Conservation (phyloP, 2,329 filamentous ascomycete species). For the Aspergillus brasiliensis region DNA sequence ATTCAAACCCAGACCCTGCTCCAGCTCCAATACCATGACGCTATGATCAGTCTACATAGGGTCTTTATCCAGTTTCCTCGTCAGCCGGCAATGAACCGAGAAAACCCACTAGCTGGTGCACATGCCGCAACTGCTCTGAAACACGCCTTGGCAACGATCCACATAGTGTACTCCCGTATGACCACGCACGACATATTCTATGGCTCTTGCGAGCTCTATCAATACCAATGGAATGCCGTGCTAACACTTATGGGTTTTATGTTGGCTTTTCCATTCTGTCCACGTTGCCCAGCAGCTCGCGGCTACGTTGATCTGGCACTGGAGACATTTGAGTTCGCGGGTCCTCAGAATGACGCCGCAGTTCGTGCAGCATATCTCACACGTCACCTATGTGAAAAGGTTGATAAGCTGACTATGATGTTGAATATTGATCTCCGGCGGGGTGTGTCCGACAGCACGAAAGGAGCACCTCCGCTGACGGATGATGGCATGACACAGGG, state of each 20-base stretch:
- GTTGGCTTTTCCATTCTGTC: conserved; percentile 22
- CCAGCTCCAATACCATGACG: conserved; percentile 21
- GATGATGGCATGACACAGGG: no score
- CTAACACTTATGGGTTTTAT: conserved; percentile 23
- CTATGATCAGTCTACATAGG: conserved; percentile 19
- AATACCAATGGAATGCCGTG: conserved; percentile 24
- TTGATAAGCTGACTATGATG: neutral
- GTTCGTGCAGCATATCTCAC: conserved; percentile 5
- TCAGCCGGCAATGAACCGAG: conserved; percentile 1
- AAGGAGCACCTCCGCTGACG: no score
- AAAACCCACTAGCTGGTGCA: conserved; percentile 14
- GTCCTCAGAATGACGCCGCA: conserved; percentile 2
- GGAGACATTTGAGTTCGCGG: conserved; percentile 17
- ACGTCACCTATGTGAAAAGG: neutral
- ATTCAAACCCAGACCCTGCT: conserved; percentile 13
- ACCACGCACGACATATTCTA: conserved; percentile 16
- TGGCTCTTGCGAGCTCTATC: conserved; percentile 22
- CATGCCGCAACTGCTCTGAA: conserved; percentile 20
- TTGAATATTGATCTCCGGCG: neutral
- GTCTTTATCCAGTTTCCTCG: conserved; percentile 24
- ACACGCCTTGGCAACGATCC: conserved; percentile 19
- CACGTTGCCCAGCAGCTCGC: conserved; percentile 9
- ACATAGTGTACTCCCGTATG: conserved; percentile 11
- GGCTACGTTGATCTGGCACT: conserved; percentile 14
- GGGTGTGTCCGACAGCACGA: neutral